A percentile compares a stretch with the other conserved stretches of the same genome.
phyloP scores from a whole-genome alignment of 805 yeast genomes.

The Yarrowia phangngaensis region DNA sequence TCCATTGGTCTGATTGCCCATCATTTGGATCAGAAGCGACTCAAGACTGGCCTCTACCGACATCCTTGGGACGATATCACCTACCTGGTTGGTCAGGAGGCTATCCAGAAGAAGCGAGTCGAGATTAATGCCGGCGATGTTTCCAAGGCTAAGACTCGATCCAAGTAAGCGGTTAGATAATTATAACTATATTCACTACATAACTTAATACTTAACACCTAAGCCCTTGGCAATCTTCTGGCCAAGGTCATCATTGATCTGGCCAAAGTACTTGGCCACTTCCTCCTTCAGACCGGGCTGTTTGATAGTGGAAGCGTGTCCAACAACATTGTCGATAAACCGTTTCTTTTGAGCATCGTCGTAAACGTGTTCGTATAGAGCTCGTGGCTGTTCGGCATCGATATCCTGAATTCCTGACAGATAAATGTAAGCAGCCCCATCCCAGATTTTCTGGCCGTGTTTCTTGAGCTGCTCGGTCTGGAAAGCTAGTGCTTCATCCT shows the following conservation, averaged over 20 bases:
- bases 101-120: constrained; percentile 39
- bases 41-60: constrained; percentile 47
- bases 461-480: constrained; percentile 10
- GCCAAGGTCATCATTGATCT: constrained; percentile 19
- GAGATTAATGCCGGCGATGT: constrained; percentile 40
- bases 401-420: constrained; percentile 18
- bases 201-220: constrained; percentile 3
- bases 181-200: not conserved
- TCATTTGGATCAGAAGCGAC: constrained; percentile 47
- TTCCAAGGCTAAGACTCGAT: constrained; percentile 33
- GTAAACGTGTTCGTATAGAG: constrained; percentile 14
- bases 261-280: constrained; percentile 25
- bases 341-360: constrained; percentile 20
- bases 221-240: constrained; percentile 23
- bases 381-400: constrained; percentile 21
- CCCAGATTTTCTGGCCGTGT: constrained; percentile 25
- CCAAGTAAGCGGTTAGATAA: not conserved
- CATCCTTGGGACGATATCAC: constrained; percentile 51
- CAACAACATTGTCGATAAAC: constrained; percentile 20
- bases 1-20: constrained; percentile 48
- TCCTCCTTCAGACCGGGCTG: constrained; percentile 23
- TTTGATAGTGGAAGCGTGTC: constrained; percentile 23
- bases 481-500: constrained; percentile 12
- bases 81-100: constrained; percentile 43
- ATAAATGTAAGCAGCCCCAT: constrained; percentile 17